Percentiles rank a stretch among this genome's conserved stretches.
phyloP scores from a whole-genome alignment of 1,284 basidiomycete genomes.

The Pyrrhoderma lamaoense region DNA sequence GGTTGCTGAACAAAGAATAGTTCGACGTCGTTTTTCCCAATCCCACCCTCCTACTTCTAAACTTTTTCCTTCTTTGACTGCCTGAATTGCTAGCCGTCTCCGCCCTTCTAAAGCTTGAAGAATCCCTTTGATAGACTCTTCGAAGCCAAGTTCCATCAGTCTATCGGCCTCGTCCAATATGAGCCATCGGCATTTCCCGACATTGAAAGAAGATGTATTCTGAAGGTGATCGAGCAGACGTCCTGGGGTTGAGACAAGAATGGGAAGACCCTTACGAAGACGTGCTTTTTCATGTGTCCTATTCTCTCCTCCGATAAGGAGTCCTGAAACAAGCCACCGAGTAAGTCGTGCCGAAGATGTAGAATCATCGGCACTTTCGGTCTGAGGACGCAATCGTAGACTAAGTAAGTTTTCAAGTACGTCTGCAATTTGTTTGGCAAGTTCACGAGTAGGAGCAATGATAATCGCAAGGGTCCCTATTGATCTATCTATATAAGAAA shows the following conservation, averaged over 20 bases:
- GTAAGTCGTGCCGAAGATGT: conserved; percentile 53
- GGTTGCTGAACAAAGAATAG: conserved; percentile 94
- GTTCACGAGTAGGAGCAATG: conserved; percentile 90
- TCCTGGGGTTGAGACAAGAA: conserved; percentile 66
- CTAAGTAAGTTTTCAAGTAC: conserved; percentile 60
- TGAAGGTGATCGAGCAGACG: conserved; percentile 71
- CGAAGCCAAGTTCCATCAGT: conserved; percentile 65
- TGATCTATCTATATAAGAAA: conserved; percentile 81
- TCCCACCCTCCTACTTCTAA: conserved; percentile 80
- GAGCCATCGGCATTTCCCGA: conserved; percentile 92
- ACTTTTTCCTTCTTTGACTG: conserved; percentile 62
- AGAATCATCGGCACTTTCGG: conserved; percentile 44
- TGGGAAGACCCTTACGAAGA: conserved; percentile 65
- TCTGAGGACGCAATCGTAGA: conserved; percentile 63
- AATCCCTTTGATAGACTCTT: conserved; percentile 70
- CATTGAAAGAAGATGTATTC: conserved; percentile 84
- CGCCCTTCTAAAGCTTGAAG: conserved; percentile 80
- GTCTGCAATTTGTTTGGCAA: conserved; percentile 88
- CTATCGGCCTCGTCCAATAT: conserved; percentile 97
- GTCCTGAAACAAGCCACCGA: conserved; percentile 90
- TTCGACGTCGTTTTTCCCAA: conserved; percentile 70
- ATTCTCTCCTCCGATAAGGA: conserved; percentile 78
- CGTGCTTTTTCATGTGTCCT: conserved; percentile 69
- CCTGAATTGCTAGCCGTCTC: conserved; percentile 63
- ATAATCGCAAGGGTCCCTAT: conserved; percentile 92